Base-by-base conservation (phyloP, 2,329 filamentous ascomycete species). In the Bertia moriformis region DNA sequence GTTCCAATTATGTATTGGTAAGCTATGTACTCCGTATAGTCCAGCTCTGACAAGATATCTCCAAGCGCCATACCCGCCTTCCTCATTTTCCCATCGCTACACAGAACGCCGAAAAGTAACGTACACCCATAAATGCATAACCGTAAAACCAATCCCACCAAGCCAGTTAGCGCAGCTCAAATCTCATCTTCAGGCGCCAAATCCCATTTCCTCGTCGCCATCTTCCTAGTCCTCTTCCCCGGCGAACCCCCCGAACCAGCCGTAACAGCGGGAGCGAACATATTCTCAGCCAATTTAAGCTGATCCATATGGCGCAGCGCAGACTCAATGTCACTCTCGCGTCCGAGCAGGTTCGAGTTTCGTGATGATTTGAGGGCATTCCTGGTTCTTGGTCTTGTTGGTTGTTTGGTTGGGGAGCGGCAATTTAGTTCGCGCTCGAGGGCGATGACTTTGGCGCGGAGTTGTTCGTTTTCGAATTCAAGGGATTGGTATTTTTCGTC, bases 191-290 rank as follows among this genome's bases (percentile, higher is more conserved):
- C 32, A 17, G 32, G 32, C 12, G 10, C 32, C 7, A 35, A 15
- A 17, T 52, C 50, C 51, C 51, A 55, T 39, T 51, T 54, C 41
- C 41, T 50, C 4, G 46, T 40, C 10, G 45, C 14, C n/a, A 39
- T 17, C 20, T 39, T 30, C 14, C 38, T 45, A 37, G 53, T 36
- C 40, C 52, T 54, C 41, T 44, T 55, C 5, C 33, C 48, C 2
- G 54, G 54, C 41, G 51, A 19, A 10, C 32, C 32, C 14, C 10
- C 7, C 18, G 17, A 19, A 5, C 14, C 15, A 10, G 7, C 17
- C 10, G 14, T 10, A n/a, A 17, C 33, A 17, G 17, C 10, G 14
- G 17, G 17, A 7, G 17, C 10, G 14, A 19, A 22, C 19, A 19
- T 38, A 13, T 15, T 19, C 5, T 22, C 17, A 14, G 17, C 14